A percentile compares a stretch with the other conserved stretches of the same genome.
Evolutionary conservation across 345 rosid species (phyloP).

Genomic region (Turritis glabra): DNA sequence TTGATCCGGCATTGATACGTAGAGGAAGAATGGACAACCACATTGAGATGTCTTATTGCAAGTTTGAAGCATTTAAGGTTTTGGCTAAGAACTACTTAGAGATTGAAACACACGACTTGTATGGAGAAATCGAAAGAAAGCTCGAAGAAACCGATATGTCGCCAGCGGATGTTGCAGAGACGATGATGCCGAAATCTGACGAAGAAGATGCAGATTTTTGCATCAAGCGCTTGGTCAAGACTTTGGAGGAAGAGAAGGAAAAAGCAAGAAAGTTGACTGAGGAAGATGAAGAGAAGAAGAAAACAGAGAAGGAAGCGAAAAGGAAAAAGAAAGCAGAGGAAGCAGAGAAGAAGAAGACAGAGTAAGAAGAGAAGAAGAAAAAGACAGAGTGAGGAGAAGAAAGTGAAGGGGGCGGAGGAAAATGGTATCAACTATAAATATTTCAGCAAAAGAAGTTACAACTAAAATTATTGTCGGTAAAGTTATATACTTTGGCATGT

Average conservation of each 20-base stretch:
- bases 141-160: conserved; percentile 34
- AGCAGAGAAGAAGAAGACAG: background rate
- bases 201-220: conserved; percentile 40
- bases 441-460: too few species aligned
- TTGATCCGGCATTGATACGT: conserved; percentile 50
- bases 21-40: conserved; percentile 60
- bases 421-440: too few species aligned
- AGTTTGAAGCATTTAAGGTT: conserved; percentile 49
- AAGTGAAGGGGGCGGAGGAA: too few species aligned
- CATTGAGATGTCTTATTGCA: conserved; percentile 50
- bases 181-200: conserved; percentile 45
- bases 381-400: background rate
- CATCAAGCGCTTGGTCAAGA: conserved; percentile 39
- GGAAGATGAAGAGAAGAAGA: conserved; percentile 32
- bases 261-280: conserved; percentile 14
- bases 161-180: conserved; percentile 55
- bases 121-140: conserved; percentile 26
- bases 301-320: conserved; percentile 14
- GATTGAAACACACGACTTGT: conserved; percentile 37
- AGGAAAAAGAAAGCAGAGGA: conserved; percentile 20
- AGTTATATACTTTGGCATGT: too few species aligned
- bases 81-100: conserved; percentile 49
- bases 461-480: too few species aligned
- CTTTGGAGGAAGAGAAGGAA: conserved; percentile 40
- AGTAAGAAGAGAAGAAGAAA: conserved; percentile 14